These are phyloP conservation scores for Zea luxurians DNA, from an alignment of 176 grass and related monocot genomes.

Conservation along the genomic window DNA sequence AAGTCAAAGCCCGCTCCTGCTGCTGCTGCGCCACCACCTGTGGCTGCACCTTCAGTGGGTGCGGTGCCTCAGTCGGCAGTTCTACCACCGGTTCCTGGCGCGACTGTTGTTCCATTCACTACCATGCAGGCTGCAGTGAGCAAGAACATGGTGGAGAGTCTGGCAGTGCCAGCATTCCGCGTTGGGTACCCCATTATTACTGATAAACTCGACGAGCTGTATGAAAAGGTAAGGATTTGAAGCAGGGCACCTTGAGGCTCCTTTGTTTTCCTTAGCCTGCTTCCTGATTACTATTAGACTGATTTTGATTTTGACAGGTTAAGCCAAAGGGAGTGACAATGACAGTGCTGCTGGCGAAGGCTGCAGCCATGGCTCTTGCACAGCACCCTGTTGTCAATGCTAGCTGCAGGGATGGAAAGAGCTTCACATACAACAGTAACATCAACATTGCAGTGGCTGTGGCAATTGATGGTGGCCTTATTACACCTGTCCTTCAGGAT, in stretches of 20 bases:
- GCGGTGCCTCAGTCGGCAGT: conserved; percentile 43
- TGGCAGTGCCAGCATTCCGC: conserved; percentile 74
- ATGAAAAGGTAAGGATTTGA: conserved; percentile 67
- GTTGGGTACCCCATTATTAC: conserved; percentile 84
- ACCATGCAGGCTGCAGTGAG: conserved; percentile 81
- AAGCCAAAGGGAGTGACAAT: conserved; percentile 96
- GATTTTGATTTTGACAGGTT: conserved; percentile 47
- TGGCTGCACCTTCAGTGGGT: conserved; percentile 27
- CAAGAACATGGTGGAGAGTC: conserved; percentile 97
- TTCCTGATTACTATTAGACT: conserved; percentile 8
- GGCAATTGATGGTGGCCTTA: conserved; percentile 84
- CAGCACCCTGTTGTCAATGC: conserved; percentile 91
- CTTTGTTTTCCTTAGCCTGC: not conserved
- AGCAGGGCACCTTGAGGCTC: not conserved
- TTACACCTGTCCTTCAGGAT: conserved; percentile 88
- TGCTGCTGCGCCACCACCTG: conserved; percentile 36
- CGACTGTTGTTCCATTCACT: conserved; percentile 81
- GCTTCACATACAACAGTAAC: conserved; percentile 84
- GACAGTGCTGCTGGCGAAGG: conserved; percentile 84
- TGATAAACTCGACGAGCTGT: conserved; percentile 71
- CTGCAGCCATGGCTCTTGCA: conserved; percentile 72
- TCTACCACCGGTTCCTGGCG: conserved; percentile 62
- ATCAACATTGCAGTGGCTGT: conserved; percentile 97
- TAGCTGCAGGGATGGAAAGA: conserved; percentile 87
- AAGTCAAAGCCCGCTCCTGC: conserved; percentile 44